Conservation (phyloP, 139 green algal species). For the Mesotaenium endlicherianum region DNA sequence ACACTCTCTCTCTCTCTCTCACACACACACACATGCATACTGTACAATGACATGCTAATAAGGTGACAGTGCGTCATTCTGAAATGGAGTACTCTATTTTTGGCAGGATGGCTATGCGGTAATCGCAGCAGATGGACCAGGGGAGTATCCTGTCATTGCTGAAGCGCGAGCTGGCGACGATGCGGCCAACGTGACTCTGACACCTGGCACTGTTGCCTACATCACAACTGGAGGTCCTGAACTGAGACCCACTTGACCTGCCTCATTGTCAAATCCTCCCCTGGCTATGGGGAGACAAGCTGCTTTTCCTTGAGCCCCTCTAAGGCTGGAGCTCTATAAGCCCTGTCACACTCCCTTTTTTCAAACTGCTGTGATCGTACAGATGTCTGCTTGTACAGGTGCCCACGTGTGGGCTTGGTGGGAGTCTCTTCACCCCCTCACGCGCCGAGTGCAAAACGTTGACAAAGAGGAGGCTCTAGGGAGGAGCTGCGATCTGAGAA, state of each 20-base stretch:
- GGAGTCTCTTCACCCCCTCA: no score
- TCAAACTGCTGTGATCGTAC: no score
- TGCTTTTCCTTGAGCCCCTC: no score
- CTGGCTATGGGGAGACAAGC: no score
- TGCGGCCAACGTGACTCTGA: slow-evolving; percentile 36
- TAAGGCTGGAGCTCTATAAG: neutral
- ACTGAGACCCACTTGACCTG: no score
- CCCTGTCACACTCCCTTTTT: no score
- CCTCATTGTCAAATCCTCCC: no score
- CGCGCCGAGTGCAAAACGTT: no score
- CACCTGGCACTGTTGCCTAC: slow-evolving; percentile 77
- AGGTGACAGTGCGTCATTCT: neutral
- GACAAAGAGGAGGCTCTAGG: no score
- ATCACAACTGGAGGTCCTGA: slow-evolving; percentile 78
- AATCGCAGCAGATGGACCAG: slow-evolving; percentile 69
- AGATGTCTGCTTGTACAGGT: no score
- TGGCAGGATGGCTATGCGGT: slow-evolving; percentile 92
- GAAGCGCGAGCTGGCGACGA: slow-evolving; percentile 69
- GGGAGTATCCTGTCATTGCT: slow-evolving; percentile 75
- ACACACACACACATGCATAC: neutral
- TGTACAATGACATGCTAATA: neutral
- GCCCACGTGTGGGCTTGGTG: no score
- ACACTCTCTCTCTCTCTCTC: neutral
- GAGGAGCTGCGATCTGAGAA: no score
- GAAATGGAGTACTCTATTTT: neutral